These are phyloP conservation scores for Glycyrrhiza uralensis DNA, from an alignment of 306 rosid genomes.

Conservation along the genomic window DNA sequence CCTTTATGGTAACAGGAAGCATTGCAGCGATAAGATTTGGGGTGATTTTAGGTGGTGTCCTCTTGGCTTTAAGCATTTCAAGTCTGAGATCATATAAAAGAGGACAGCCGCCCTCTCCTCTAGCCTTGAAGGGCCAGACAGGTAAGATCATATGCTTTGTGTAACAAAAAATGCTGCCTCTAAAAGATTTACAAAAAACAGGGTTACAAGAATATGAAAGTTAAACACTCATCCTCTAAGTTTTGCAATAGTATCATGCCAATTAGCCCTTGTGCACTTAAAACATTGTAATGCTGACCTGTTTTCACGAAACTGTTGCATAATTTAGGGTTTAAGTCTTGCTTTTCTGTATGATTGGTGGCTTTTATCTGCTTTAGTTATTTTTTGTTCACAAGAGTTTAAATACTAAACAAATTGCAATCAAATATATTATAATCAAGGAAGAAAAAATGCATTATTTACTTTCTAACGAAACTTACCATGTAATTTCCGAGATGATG, in stretches of 20 bases:
- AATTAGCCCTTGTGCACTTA: not conserved
- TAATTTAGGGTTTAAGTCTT: not conserved
- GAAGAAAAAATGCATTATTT: not conserved
- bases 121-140: conserved; percentile 79
- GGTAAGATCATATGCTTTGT: conserved; percentile 46
- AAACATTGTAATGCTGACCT: conserved; percentile 1
- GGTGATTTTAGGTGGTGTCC: conserved; percentile 76
- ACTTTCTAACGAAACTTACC: not conserved
- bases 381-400: not conserved
- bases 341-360: not conserved
- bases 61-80: conserved; percentile 64
- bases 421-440: not conserved
- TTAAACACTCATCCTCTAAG: not conserved
- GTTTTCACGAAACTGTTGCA: not conserved
- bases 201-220: not conserved
- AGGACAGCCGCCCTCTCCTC: conserved; percentile 52
- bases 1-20: conserved; percentile 89
- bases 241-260: not conserved
- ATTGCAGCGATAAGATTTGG: conserved; percentile 83
- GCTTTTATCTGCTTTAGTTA: not conserved
- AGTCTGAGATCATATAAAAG: conserved; percentile 65
- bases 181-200: not conserved
- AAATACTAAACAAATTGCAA: not conserved
- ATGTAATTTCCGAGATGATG: not conserved
- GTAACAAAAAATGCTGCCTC: not conserved